phyloP scores from a whole-genome alignment of 2,329 filamentous ascomycete genomes.

The Emmonsiellopsis sp. region DNA sequence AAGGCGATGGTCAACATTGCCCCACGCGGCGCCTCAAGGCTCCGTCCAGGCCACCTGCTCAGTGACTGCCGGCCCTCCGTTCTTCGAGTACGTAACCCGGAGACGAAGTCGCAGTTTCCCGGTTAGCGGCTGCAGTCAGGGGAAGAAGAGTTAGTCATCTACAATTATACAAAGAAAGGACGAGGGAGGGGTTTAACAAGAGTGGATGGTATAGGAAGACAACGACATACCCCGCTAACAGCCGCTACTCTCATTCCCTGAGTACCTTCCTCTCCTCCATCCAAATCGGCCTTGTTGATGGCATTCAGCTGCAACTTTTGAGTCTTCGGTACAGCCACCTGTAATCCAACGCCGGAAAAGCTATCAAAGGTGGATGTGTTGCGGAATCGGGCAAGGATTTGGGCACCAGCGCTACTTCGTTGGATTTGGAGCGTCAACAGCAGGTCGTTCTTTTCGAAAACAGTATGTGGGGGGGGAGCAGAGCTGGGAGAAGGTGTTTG shows the following conservation, averaged over 20 bases:
- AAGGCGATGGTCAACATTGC: background rate
- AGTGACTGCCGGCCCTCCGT: constrained; percentile 60
- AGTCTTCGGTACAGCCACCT: constrained; percentile 92
- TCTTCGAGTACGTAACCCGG: constrained; percentile 70
- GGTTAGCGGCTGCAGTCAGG: constrained; percentile 52
- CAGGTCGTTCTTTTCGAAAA: constrained; percentile 80
- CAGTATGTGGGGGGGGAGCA: constrained; percentile 52
- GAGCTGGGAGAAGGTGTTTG: constrained; percentile 36
- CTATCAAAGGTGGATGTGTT: constrained; percentile 60
- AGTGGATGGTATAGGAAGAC: background rate
- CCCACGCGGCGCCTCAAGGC: constrained; percentile 34
- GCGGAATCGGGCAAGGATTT: constrained; percentile 74
- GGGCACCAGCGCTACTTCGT: constrained; percentile 61
- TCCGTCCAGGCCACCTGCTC: constrained; percentile 98
- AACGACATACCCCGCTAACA: constrained; percentile 72
- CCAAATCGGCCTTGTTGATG: constrained; percentile 73
- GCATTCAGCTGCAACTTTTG: constrained; percentile 88
- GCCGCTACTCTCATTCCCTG: constrained; percentile 84
- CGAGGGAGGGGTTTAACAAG: background rate
- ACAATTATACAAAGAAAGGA: background rate
- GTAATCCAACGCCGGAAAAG: constrained; percentile 69
- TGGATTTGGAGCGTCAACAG: constrained; percentile 75
- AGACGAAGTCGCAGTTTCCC: constrained; percentile 68
- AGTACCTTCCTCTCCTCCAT: constrained; percentile 69
- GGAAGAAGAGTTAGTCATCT: background rate